phyloP scores from a whole-genome alignment of 208 protist genomes.

The Crithidia thermophila region DNA sequence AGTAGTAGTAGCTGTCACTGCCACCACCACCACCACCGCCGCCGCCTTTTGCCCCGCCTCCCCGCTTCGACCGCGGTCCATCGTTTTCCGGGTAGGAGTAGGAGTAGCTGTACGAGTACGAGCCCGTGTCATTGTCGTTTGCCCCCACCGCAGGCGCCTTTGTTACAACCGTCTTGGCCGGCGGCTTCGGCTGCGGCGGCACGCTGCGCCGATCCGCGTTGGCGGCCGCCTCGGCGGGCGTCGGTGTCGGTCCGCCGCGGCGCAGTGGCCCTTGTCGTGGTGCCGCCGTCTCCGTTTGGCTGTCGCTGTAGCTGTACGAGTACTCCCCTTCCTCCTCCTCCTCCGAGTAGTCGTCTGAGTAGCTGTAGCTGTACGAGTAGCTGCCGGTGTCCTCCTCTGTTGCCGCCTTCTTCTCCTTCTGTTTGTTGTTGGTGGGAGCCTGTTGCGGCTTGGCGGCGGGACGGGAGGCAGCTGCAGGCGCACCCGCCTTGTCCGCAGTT shows the following conservation, averaged over 20 bases:
- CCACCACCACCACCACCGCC: background rate
- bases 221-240: conserved; percentile 1
- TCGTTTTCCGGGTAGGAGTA: conserved; percentile 16
- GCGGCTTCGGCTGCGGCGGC: background rate
- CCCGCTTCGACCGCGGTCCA: background rate
- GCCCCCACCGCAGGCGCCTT: too few species aligned
- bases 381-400: conserved; percentile 18
- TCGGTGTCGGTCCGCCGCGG: conserved; percentile 1
- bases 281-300: conserved; percentile 3
- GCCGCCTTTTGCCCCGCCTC: too few species aligned
- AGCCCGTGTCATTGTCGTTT: conserved; percentile 4
- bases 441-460: background rate
- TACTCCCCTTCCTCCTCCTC: conserved; percentile 10
- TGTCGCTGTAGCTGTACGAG: conserved; percentile 39
- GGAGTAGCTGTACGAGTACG: conserved; percentile 35
- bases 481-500: conserved; percentile 4
- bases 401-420: background rate
- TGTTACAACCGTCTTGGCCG: conserved; percentile 3
- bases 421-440: conserved; percentile 13
- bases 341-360: conserved; percentile 17
- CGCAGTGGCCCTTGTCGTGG: conserved; percentile 1
- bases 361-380: conserved; percentile 40
- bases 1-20: conserved; percentile 23
- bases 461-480: background rate
- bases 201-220: too few species aligned